Evolutionary conservation across 2,329 filamentous ascomycete species (phyloP).

Genomic region (Fusarium dimerum): DNA sequence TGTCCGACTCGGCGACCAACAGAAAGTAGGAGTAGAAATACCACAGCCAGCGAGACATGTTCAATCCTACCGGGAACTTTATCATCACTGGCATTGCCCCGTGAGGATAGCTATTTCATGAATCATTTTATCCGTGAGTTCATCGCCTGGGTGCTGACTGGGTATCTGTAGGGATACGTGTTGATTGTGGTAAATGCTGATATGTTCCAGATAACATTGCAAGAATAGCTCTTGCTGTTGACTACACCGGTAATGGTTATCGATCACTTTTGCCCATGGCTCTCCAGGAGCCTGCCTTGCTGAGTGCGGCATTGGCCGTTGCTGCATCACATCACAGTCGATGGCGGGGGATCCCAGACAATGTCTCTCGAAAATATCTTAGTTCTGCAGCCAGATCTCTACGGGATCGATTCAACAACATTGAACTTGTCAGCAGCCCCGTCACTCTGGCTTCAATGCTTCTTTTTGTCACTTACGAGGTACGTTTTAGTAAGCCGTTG

Average conservation of each 20-base stretch:
- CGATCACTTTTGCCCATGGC: constrained; percentile 4
- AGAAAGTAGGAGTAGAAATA: background rate
- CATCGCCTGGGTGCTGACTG: too few species aligned
- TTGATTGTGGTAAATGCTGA: too few species aligned
- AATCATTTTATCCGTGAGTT: constrained; percentile 10
- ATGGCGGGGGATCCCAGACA: constrained; percentile 7
- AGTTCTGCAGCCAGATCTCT: constrained; percentile 2
- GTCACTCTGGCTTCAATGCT: constrained; percentile 8
- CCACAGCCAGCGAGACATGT: background rate
- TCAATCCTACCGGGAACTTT: background rate
- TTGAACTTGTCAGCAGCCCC: constrained; percentile 1
- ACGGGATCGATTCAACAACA: background rate
- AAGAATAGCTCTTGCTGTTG: constrained; percentile 4
- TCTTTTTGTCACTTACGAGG: constrained; percentile 10
- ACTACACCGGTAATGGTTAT: constrained; percentile 4
- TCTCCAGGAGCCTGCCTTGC: background rate
- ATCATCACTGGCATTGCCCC: constrained; percentile 2
- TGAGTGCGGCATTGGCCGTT: background rate
- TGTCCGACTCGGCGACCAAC: too few species aligned
- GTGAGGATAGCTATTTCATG: constrained; percentile 10
- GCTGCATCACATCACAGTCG: constrained; percentile 11
- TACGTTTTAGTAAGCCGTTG: too few species aligned
- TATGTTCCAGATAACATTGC: constrained; percentile 3
- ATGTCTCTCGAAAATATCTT: constrained; percentile 4
- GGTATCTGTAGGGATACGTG: too few species aligned